phyloP scores from a whole-genome alignment of 2,329 filamentous ascomycete species.

The Clarireedia homoeocarpa region DNA sequence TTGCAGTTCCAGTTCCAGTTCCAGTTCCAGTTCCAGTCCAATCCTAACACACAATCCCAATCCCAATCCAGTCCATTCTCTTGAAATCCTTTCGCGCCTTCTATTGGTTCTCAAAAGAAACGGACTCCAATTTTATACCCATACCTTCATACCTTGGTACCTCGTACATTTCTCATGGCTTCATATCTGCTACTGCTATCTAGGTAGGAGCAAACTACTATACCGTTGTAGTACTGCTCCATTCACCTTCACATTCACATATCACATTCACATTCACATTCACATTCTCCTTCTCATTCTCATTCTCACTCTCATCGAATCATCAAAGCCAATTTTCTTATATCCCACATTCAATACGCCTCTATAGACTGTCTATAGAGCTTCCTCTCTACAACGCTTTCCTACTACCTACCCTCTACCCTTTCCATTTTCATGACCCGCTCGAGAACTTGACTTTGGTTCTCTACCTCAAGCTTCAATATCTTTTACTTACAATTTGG shows the following conservation, averaged over 20 bases:
- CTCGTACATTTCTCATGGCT: no score
- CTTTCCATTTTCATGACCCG: background rate
- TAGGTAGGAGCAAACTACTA: no score
- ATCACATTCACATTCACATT: background rate
- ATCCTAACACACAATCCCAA: background rate
- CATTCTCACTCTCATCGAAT: background rate
- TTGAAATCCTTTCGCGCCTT: no score
- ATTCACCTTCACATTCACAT: background rate
- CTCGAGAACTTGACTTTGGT: background rate
- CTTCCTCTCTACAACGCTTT: no score
- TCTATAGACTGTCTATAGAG: no score
- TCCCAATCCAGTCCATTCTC: no score
- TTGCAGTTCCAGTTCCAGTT: slow-evolving; percentile 4
- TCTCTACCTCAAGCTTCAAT: background rate
- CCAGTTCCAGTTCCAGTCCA: background rate
- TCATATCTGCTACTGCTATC: no score
- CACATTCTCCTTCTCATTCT: background rate
- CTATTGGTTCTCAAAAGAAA: no score
- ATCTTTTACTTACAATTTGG: background rate
- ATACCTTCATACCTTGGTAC: no score
- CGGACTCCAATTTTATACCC: slow-evolving; percentile 12
- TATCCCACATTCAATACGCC: no score
- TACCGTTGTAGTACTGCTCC: background rate
- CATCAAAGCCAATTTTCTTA: no score
- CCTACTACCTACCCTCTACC: no score